Percentiles rank a stretch among this genome's conserved stretches.
Evolutionary conservation across 306 rosid genomes (phyloP).

Genomic region (Glycine soja): DNA sequence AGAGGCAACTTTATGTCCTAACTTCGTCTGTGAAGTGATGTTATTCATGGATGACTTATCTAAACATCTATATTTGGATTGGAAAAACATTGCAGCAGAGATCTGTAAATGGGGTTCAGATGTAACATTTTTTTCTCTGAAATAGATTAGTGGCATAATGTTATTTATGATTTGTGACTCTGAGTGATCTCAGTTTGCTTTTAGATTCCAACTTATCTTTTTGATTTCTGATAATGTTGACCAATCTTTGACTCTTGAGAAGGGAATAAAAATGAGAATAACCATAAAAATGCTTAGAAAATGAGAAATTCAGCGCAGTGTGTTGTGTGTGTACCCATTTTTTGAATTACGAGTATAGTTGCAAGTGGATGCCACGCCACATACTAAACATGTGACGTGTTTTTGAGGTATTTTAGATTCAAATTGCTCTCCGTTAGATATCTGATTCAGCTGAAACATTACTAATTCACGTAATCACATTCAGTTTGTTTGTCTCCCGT

Average conservation of each 20-base stretch:
- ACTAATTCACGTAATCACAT: neutral
- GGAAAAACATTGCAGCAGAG: neutral
- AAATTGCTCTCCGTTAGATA: neutral
- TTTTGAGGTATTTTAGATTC: conserved; percentile 21
- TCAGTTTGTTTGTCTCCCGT: neutral
- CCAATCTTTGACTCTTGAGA: neutral
- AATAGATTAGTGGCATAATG: neutral
- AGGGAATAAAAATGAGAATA: conserved; percentile 19
- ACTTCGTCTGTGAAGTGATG: neutral
- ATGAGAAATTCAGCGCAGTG: neutral
- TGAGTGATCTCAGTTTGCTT: conserved; percentile 26
- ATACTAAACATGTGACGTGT: conserved; percentile 15
- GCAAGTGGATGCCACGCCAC: conserved; percentile 41
- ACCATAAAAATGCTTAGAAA: neutral
- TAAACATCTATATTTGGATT: neutral
- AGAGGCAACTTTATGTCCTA: neutral
- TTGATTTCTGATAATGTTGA: conserved; percentile 20
- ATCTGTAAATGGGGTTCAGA: conserved; percentile 15
- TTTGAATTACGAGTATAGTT: conserved; percentile 2
- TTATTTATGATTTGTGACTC: neutral
- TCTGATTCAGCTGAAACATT: neutral
- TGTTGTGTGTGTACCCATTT: neutral
- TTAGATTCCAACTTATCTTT: conserved; percentile 15
- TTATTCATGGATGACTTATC: neutral
- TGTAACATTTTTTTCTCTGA: neutral